Conservation (phyloP, 2,329 filamentous ascomycete species). For the Cladosporium halotolerans region DNA sequence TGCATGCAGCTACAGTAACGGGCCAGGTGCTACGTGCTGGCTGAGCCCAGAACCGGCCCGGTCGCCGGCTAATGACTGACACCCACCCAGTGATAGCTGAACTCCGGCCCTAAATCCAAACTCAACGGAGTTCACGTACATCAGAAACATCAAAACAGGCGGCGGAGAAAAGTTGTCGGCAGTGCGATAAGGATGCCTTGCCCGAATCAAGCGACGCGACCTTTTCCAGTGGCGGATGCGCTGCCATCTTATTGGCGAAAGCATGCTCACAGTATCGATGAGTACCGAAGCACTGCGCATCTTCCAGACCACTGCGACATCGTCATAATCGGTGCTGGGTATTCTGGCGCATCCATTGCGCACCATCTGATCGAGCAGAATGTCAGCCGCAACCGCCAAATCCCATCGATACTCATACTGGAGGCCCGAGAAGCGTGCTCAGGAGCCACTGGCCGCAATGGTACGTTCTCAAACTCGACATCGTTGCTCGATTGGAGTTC, state of each 20-base stretch:
- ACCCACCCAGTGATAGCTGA: too few species aligned
- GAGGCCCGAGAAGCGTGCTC: slow-evolving; percentile 71
- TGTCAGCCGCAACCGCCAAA: slow-evolving; percentile 20
- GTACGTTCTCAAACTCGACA: slow-evolving; percentile 17
- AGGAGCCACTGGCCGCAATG: slow-evolving; percentile 65
- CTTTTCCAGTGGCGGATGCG: not conserved
- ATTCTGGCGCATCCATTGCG: slow-evolving; percentile 50
- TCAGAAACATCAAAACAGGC: too few species aligned
- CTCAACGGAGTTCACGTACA: too few species aligned
- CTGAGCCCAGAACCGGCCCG: too few species aligned
- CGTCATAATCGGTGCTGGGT: slow-evolving; percentile 65
- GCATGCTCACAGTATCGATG: slow-evolving; percentile 35
- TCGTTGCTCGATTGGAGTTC: too few species aligned
- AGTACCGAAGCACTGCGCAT: slow-evolving; percentile 58
- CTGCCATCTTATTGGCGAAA: slow-evolving; percentile 38
- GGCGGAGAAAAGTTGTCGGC: too few species aligned
- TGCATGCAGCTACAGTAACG: too few species aligned
- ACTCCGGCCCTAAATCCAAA: too few species aligned
- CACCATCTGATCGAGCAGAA: slow-evolving; percentile 22
- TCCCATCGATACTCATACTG: slow-evolving; percentile 56
- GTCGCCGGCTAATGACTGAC: too few species aligned
- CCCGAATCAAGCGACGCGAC: too few species aligned
- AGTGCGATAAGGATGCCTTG: too few species aligned
- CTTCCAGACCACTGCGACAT: slow-evolving; percentile 58
- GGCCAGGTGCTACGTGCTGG: too few species aligned